Percentiles rank a stretch among this genome's conserved stretches.
Conservation (phyloP, 495 filamentous ascomycete species). For the Hypoxylon rickii region DNA sequence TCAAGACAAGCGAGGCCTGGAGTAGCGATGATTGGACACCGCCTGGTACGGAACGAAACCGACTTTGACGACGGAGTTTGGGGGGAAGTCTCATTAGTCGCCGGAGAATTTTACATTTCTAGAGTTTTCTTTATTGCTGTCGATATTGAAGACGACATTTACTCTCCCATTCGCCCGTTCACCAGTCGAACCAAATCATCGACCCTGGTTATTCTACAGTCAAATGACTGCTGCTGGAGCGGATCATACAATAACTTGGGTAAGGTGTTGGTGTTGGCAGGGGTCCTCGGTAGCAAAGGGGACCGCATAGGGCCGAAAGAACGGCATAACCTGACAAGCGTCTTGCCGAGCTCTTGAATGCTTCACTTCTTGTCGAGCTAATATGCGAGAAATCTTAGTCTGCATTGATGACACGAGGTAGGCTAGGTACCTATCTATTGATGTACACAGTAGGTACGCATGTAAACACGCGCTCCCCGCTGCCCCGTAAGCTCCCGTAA, state of each 20-base stretch:
- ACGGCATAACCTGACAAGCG: conserved; percentile 19
- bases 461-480: not conserved
- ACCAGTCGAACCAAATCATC: not conserved
- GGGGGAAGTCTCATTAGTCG: conserved; percentile 28
- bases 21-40: conserved; percentile 9
- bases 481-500: not conserved
- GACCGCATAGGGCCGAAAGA: conserved; percentile 26
- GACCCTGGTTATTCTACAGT: conserved; percentile 11
- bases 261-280: not conserved
- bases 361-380: conserved; percentile 19
- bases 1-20: conserved; percentile 4
- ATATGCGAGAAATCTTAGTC: conserved; percentile 11
- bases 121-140: conserved; percentile 5
- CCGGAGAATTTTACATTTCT: conserved; percentile 16
- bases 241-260: conserved; percentile 5
- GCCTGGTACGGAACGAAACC: conserved; percentile 7
- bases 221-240: conserved; percentile 21
- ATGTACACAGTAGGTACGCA: not conserved
- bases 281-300: conserved; percentile 25
- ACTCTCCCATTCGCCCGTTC: conserved; percentile 23
- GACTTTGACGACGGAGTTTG: conserved; percentile 14
- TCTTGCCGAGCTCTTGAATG: conserved; percentile 20
- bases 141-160: conserved; percentile 11
- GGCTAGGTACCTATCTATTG: not conserved
- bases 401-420: conserved; percentile 1